Evolutionary conservation across 441 rosid species (phyloP), one percentile per base, ranked within the genome.

Genomic region (Gossypium schwendimanii): DNA sequence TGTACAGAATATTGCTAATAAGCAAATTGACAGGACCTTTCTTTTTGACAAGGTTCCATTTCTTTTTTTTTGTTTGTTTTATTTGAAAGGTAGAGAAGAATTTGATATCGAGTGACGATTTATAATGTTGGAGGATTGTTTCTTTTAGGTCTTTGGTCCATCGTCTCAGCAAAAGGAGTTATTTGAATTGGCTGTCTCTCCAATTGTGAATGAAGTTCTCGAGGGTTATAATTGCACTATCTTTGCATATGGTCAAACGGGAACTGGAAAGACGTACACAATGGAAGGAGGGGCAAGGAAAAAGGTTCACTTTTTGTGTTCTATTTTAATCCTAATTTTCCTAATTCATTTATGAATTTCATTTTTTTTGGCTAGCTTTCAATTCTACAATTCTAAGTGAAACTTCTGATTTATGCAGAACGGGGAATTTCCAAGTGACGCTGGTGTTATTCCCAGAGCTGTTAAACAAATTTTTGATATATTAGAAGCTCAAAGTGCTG

Each of bases 251-350:
- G 99, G 99, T 61, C 99, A 93, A 79, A 96, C 99, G 24, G 98
- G 99, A 79, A 96, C 99, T 3, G 99, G 99, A 52, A 95, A 95
- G 79, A 95, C 99, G 17, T 95, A 96, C 76, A 96, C 98, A 3
- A 96, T 96, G 99, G 98, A 96, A 86, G 99, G 99, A 75, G 98
- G 92, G 75, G 89, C 90, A 23, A 88, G 99, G 76, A 93, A 90
- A 81, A 96, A 93, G 93, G 99, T 91, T 77, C 4, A 74, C 2
- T 12, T 44, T 58, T 71, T 33, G 17, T 55, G 53, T 54, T 67
- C 15, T 7, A 23, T 52, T 52, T 52, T 69, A 28, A 28, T 31
- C 23, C 20, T 8, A 15, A 50, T 67, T 65, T 15, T 57, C 62
- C 12, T 28, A 57, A 57, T 57, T 57, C 15, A 9, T 50, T 8